A percentile compares a stretch with the other conserved stretches of the same genome.
phyloP scores from a whole-genome alignment of 768 basidiomycete genomes.

The Tricholoma saponaceum region DNA sequence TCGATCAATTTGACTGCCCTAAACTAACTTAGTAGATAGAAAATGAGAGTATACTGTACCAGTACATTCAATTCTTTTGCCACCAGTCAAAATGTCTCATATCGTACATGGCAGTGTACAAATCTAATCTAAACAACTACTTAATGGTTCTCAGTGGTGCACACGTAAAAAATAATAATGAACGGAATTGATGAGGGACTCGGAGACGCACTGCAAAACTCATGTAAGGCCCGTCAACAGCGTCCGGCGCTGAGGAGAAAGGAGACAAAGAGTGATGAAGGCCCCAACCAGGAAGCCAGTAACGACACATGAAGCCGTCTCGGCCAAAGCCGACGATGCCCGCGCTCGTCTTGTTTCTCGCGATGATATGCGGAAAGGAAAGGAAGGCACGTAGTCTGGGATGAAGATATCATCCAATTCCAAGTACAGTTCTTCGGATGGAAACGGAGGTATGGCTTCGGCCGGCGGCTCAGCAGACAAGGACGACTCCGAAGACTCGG shows the following conservation, averaged over 20 bases:
- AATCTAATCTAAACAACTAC: no score
- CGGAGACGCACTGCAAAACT: not conserved
- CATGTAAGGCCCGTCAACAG: slow-evolving; percentile 30
- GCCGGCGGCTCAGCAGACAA: not conserved
- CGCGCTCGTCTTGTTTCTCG: slow-evolving; percentile 8
- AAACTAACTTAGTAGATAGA: no score
- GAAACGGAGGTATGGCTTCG: not conserved
- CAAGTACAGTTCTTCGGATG: not conserved
- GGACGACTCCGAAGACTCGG: not conserved
- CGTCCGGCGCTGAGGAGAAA: slow-evolving; percentile 44
- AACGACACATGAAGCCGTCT: slow-evolving; percentile 34
- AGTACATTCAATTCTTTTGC: no score
- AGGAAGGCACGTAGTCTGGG: slow-evolving; percentile 4
- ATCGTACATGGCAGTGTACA: no score
- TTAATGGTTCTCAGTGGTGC: not conserved
- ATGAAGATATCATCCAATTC: not conserved
- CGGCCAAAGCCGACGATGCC: slow-evolving; percentile 20
- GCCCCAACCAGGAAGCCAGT: slow-evolving; percentile 60
- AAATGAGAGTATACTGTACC: no score
- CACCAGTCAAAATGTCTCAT: no score
- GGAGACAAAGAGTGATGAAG: slow-evolving; percentile 48
- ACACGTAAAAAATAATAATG: not conserved
- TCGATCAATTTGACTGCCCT: no score
- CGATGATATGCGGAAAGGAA: slow-evolving; percentile 9
- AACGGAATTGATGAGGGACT: not conserved